Evolutionary conservation across 805 yeast genomes (phyloP), one percentile per base, ranked within the genome.

Genomic region (Maudiozyma bulderi): DNA sequence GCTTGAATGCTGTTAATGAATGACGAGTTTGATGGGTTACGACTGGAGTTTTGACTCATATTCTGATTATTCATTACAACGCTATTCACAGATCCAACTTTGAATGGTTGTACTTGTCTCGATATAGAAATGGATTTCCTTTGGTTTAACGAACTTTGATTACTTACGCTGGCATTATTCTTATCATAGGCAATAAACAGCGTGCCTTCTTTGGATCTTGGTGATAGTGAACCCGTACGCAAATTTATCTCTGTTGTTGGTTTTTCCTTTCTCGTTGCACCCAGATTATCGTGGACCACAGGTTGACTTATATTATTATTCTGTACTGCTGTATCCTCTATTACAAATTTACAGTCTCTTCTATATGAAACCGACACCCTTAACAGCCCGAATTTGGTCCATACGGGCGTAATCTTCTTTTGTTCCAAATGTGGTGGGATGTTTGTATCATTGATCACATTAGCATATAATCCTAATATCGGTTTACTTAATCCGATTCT

Each of bases 401-500:
- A 73, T 3, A 93, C 78, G 0, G 95, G 87, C 5, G 78, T 74
- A 48, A 93, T 76, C 48, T 73, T 73, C 57, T 79, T 79, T 45
- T 82, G 84, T 29, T 73, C 73, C 50, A 84, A 68, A 58, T 83
- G 86, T 14, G 80, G 68, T 14, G 67, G 66, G 0, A 60, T 55
- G 40, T 61, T 52, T 65, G 78, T 49, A 28, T 65, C 69, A 49
- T 66, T 66, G 31, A 65, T 56, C 8, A 56, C 50, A 47, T 65
- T 66, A 5, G 66, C 54, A 47, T 66, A 64, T 15, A 67, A 59
- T 13, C 67, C 59, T 10, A 80, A 74, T 2, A 83, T 74, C 4
- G 82, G 70, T 61, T 84, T 84, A 52, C 91, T 82, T 47, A 91
- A 72, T 0, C 97, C 97, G 28, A 89, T 77, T 52, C 97, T 71